Evolutionary conservation across 257 asterid genomes (phyloP).

Genomic region (Solanum dulcamara): DNA sequence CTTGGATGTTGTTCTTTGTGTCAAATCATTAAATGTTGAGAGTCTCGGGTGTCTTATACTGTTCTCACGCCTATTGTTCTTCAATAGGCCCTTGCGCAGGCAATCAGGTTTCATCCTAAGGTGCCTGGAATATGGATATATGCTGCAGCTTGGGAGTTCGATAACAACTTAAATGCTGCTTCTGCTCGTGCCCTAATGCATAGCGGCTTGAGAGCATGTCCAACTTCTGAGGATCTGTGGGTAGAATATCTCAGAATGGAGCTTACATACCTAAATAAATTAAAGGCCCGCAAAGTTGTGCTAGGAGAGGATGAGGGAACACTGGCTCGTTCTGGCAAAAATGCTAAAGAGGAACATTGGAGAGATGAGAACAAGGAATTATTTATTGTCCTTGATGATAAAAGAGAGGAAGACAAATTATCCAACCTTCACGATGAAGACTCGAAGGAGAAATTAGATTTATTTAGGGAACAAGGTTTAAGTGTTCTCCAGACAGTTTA

Average conservation of each 20-base stretch:
- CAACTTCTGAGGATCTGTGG: slow-evolving; percentile 85
- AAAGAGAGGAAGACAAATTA: slow-evolving; percentile 24
- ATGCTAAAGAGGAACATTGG: slow-evolving; percentile 54
- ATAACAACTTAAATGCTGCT: slow-evolving; percentile 64
- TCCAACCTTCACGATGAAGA: slow-evolving; percentile 30
- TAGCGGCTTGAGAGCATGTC: slow-evolving; percentile 88
- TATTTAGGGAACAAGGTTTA: slow-evolving; percentile 52
- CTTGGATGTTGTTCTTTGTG: neutral
- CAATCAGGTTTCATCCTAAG: slow-evolving; percentile 82
- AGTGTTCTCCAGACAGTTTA: slow-evolving; percentile 53
- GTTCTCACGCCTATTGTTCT: neutral
- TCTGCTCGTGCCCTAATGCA: slow-evolving; percentile 94
- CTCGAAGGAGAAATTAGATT: slow-evolving; percentile 38
- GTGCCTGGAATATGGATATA: slow-evolving; percentile 91
- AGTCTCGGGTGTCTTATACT: neutral
- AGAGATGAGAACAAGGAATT: slow-evolving; percentile 58
- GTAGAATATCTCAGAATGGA: slow-evolving; percentile 96
- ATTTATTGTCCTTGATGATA: slow-evolving; percentile 53
- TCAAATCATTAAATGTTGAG: neutral
- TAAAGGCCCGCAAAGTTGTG: slow-evolving; percentile 72
- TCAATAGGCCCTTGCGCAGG: slow-evolving; percentile 65
- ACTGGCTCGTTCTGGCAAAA: slow-evolving; percentile 14
- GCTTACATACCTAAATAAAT: slow-evolving; percentile 78
- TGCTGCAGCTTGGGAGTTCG: slow-evolving; percentile 98
- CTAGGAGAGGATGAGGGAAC: slow-evolving; percentile 59